Percentiles rank a stretch among this genome's conserved stretches.
These are phyloP conservation scores for Cladophialophora immunda DNA, from an alignment of 2,329 filamentous ascomycete genomes.

Conservation along the genomic window DNA sequence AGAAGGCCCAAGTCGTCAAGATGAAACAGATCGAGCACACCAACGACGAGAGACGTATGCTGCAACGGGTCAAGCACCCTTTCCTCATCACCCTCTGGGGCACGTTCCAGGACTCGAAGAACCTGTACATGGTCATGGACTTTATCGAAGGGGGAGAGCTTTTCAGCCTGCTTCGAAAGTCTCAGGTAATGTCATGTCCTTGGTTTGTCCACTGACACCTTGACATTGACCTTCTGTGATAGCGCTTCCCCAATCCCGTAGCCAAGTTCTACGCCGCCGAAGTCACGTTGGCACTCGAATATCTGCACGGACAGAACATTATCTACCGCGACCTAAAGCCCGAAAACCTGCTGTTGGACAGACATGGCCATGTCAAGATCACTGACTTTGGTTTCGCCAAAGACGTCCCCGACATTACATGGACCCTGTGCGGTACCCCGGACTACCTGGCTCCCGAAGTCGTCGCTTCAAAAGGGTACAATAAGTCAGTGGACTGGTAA, in stretches of 20 bases:
- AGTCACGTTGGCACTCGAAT: constrained; percentile 93
- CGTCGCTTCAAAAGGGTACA: constrained; percentile 99
- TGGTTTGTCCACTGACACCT: constrained; percentile 3
- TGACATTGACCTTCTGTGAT: constrained; percentile 32
- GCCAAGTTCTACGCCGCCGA: constrained; percentile 99
- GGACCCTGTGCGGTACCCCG: constrained; percentile 96
- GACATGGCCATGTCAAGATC: constrained; percentile 94
- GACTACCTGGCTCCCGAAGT: constrained; percentile 98
- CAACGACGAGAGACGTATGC: constrained; percentile 95
- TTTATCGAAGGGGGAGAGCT: constrained; percentile 98
- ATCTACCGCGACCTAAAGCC: constrained; percentile 98
- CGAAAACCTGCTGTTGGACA: constrained; percentile 89
- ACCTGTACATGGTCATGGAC: constrained; percentile 99
- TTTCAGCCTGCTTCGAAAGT: constrained; percentile 94
- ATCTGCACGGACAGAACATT: constrained; percentile 92
- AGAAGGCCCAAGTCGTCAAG: constrained; percentile 98
- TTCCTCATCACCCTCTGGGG: constrained; percentile 98
- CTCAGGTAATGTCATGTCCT: constrained; percentile 68
- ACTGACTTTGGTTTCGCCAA: constrained; percentile 99
- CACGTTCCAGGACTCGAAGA: constrained; percentile 94
- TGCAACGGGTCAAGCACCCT: constrained; percentile 95
- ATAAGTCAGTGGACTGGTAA: constrained; percentile 99
- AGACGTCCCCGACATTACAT: constrained; percentile 97
- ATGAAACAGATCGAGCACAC: constrained; percentile 99
- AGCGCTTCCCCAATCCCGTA: constrained; percentile 98